These are phyloP conservation scores for Neopestalotiopsis rosae DNA, from an alignment of 2,329 filamentous ascomycete genomes.

Conservation along the genomic window DNA sequence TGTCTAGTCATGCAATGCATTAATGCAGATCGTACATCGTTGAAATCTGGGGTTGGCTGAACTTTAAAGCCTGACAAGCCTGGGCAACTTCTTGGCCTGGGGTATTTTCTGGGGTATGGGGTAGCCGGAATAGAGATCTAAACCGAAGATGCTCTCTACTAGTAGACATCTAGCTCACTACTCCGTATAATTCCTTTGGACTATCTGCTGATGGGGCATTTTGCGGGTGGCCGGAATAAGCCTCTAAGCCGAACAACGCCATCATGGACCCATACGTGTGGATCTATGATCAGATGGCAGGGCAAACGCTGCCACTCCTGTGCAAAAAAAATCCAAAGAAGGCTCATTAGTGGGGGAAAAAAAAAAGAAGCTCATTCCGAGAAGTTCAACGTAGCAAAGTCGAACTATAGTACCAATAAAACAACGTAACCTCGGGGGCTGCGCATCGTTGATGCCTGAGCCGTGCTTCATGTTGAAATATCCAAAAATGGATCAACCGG, in stretches of 20 bases:
- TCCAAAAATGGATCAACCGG: too few species aligned
- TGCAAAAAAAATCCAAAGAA: too few species aligned
- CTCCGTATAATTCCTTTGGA: neutral
- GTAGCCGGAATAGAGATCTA: neutral
- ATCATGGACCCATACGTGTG: neutral
- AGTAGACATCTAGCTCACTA: neutral
- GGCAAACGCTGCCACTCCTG: too few species aligned
- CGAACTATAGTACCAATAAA: too few species aligned
- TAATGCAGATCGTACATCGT: slow-evolving; percentile 1
- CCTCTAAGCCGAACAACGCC: neutral
- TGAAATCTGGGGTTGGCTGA: neutral
- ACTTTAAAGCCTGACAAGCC: neutral
- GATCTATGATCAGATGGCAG: neutral
- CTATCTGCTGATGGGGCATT: neutral
- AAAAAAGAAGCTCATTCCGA: too few species aligned
- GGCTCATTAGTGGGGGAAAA: too few species aligned
- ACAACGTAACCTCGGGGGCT: too few species aligned
- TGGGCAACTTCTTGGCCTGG: neutral
- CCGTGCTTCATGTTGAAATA: too few species aligned
- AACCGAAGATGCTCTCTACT: neutral
- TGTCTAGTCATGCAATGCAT: neutral
- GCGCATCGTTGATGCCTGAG: too few species aligned
- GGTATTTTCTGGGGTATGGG: neutral
- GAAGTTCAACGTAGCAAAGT: too few species aligned
- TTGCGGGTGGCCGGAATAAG: neutral